Evolutionary conservation across 257 asterid species (phyloP).

Genomic region (Sherardia arvensis): DNA sequence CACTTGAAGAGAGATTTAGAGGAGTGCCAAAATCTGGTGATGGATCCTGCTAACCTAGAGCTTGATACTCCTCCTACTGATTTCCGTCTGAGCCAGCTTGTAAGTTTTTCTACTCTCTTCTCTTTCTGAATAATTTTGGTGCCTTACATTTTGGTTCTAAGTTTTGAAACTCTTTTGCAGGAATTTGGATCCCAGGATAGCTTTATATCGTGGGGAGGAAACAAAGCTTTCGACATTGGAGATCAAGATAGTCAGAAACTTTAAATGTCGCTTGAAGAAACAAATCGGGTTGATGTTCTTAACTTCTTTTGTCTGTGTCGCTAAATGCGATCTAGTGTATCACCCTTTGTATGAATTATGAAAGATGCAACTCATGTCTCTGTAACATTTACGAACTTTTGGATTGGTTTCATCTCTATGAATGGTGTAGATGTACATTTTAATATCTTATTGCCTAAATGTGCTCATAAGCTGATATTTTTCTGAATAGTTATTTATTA

Average conservation of each 20-base stretch:
- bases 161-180: slow-evolving; percentile 21
- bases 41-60: slow-evolving; percentile 46
- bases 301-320: neutral
- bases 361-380: neutral
- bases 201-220: slow-evolving; percentile 78
- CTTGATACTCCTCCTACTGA: slow-evolving; percentile 70
- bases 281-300: neutral
- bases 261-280: neutral
- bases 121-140: neutral
- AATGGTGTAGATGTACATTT: too few species aligned
- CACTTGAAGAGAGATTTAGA: slow-evolving; percentile 73
- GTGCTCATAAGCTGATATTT: neutral
- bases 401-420: neutral
- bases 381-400: neutral
- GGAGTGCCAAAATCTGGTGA: slow-evolving; percentile 55
- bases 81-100: slow-evolving; percentile 82
- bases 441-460: neutral
- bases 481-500: neutral
- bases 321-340: neutral
- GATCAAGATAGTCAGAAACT: slow-evolving; percentile 18
- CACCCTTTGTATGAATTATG: neutral
- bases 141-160: slow-evolving; percentile 4
- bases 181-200: slow-evolving; percentile 89
- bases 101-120: slow-evolving; percentile 18
- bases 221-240: slow-evolving; percentile 21